phyloP scores from a whole-genome alignment of 352 stramenopile species.

The Phytophthora pistaciae region DNA sequence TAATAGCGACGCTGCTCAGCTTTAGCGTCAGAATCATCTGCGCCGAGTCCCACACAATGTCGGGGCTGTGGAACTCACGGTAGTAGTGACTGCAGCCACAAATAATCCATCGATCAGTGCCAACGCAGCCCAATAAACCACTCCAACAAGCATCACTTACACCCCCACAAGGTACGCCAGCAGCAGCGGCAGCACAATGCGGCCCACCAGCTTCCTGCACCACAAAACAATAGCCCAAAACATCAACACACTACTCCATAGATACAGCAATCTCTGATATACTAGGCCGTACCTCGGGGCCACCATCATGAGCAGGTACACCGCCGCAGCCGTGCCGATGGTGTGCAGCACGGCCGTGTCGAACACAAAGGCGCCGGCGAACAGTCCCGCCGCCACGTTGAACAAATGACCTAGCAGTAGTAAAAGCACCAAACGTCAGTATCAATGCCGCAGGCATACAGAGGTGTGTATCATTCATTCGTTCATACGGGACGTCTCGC shows the following conservation, averaged over 20 bases:
- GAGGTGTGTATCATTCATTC: neutral
- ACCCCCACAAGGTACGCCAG: slow-evolving; percentile 75
- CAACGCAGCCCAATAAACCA: neutral
- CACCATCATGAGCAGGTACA: slow-evolving; percentile 78
- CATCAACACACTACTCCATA: slow-evolving; percentile 1
- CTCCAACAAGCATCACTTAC: slow-evolving; percentile 33
- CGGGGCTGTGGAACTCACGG: slow-evolving; percentile 80
- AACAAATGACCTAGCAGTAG: slow-evolving; percentile 69
- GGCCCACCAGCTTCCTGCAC: slow-evolving; percentile 67
- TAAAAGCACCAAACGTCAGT: neutral
- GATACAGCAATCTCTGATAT: slow-evolving; percentile 4
- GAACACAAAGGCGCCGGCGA: slow-evolving; percentile 81
- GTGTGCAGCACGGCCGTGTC: slow-evolving; percentile 83
- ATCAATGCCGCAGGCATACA: neutral
- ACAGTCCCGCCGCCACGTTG: slow-evolving; percentile 70
- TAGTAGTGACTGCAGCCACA: slow-evolving; percentile 77
- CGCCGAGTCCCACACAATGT: slow-evolving; percentile 87
- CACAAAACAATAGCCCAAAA: slow-evolving; percentile 1
- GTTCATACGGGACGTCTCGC: slow-evolving; percentile 67
- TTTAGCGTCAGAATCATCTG: slow-evolving; percentile 91
- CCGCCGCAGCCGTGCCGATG: slow-evolving; percentile 57
- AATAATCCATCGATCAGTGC: neutral
- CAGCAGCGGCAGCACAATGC: slow-evolving; percentile 67
- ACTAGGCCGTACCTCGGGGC: slow-evolving; percentile 55
- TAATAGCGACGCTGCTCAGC: slow-evolving; percentile 80